Base-by-base conservation (phyloP, 139 green algal genomes). In the Eudorina sp. region DNA sequence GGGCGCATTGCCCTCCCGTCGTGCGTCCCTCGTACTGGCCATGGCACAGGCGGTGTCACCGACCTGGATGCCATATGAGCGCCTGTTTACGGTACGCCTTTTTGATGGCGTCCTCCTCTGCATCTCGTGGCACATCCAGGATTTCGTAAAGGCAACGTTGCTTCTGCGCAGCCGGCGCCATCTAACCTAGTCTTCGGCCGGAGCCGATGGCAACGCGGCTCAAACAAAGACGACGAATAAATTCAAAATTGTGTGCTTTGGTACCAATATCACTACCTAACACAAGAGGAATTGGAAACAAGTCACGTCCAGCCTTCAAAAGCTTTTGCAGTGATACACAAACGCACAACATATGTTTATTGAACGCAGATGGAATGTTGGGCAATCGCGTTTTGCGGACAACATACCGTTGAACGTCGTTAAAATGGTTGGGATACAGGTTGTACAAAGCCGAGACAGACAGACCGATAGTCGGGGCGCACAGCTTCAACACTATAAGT, bases 71-170 rank as follows among this genome's bases (percentile, higher is more conserved):
- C 94, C 94, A 97, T 19, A 89, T 46, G n/a, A 97, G 78, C 9
- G 95, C 95, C 85, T 91, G 81, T 62, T 95, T 94, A 6, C 96
- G 64, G 79, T 98, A 98, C 0, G 94, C 95, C 78, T 94, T 96
- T 64, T 94, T 95, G 41, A 98, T 95, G 13, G 62, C 90, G 13
- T 94, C 89, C 7, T 96, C 94, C 5, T 96, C 92, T 6, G 94
- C 95, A 51, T 95, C 91, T 3, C 46, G 73, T 14, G 92, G 88
- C 0, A 98, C 68, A 0, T 89, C 94, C 45, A 98, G 88, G 16
- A 98, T 85, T 77, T 98, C 96, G 72, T 98, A 98, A 16, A 98
- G 92, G 82, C 95, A 98, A 3, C 53, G 81, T n/a, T 87, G 81
- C 31, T 87, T 78, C 1, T 46, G 60, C 80, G 72, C 40, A 80